Base-by-base conservation (phyloP, 2,329 filamentous ascomycete species). In the Purpureocillium lavendulum region DNA sequence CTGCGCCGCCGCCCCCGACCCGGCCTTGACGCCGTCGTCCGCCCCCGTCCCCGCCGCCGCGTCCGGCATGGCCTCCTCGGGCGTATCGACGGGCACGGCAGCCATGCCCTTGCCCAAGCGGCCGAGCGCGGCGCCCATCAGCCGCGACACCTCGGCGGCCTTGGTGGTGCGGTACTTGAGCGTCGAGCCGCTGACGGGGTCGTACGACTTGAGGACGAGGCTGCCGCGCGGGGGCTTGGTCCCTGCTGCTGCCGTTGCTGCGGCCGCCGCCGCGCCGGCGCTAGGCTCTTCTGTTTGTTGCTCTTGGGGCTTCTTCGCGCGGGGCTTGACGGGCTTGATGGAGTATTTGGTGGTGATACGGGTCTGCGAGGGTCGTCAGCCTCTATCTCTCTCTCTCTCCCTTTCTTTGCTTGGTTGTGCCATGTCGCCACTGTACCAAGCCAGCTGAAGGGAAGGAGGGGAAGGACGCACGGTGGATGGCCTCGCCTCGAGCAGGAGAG, bases 151-250 rank as follows among this genome's bases (percentile, higher is more conserved):
- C 65, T 97, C 90, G 15, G 87, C 86, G 15, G 84, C 87, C 64
- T 95, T 94, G 57, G 82, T 83, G 29, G 92, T 98, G 58, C 78
- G 75, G 70, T 96, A 97, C 66, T 96, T 94, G 46, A 98, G 73
- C 45, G 82, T 82, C 42, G 82, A 81, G 54, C 92, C 92, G 40
- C 81, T 84, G 32, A 68, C 69, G 1, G 92, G 84, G 60, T 96
- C 87, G 66, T 81, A 97, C 4, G 92, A 92, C 68, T 94, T 97
- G 45, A 98, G 67, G 4, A 80, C 82, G 38, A 98, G 80, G 40
- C 72, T 77, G 48, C 83, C 88, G 48, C 74, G 73, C 4, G 80
- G 70, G 3, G 76, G 66, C 40, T 72, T 70, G 4, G 63, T 40
- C 35, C 58, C 46, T 35, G 49, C 42, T 12, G 46, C 42, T 33